Base-by-base conservation (phyloP, 768 basidiomycete genomes). In the Amanita inopinata region DNA sequence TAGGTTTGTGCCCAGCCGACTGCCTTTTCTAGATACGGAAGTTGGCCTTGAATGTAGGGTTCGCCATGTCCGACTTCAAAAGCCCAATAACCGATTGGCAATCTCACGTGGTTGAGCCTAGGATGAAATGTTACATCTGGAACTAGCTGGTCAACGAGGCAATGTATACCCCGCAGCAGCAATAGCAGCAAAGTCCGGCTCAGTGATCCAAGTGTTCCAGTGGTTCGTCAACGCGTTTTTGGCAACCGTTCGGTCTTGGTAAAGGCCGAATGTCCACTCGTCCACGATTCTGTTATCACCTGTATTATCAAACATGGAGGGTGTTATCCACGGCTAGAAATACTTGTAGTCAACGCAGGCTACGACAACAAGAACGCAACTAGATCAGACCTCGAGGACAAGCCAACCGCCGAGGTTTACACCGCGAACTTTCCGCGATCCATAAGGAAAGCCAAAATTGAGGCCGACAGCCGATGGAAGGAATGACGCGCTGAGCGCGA, bases 51-150 rank as follows among this genome's bases (percentile, higher is more conserved):
- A 45, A 86, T 75, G 57, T 72, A 89, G 5, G 88, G 89, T 52
- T 90, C 83, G 3, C 85, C 85, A 9, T 69, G 66, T 15, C 73
- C 70, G 25, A 89, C 77, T 45, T 92, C 87, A 52, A 81, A 89
- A 1, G 84, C 88, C 87, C 87, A 93, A 59, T 86, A 94, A 9
- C 89, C 91, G 33, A 93, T 85, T 10, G 88, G 87, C 27, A 90
- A 54, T 34, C 87, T 77, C 43, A 90, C 81, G 58, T 88, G 85
- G 54, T 88, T 90, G 40, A 89, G 64, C 11, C 85, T 84, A 53
- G 30, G 27, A 43, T 34, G 34, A 27, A 40, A 41, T 34, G 38
- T 27, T 43, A 41, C 19, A 37, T 6, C 15, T 11, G 18, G 12
- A 4, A 4, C 17, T 2, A 12, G 28, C 15, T 6, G 10, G 25